phyloP scores from a whole-genome alignment of 495 filamentous ascomycete genomes.

The Talaromyces proteolyticus region DNA sequence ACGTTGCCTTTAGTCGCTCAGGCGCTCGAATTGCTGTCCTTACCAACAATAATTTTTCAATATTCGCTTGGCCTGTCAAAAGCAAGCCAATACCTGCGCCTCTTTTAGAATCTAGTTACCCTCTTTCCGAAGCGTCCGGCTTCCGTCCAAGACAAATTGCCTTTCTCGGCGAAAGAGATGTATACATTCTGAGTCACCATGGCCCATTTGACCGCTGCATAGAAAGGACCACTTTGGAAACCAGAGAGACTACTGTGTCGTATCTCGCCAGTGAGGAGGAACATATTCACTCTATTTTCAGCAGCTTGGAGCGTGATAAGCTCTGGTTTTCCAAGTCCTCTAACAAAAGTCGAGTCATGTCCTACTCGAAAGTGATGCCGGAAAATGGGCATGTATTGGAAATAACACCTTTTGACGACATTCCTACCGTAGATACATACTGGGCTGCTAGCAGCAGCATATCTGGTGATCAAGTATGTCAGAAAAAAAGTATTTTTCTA shows the following conservation, averaged over 20 bases:
- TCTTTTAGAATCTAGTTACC: conserved; percentile 38
- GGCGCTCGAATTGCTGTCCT: conserved; percentile 68
- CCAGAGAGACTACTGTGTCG: conserved; percentile 21
- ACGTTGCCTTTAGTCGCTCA: conserved; percentile 66
- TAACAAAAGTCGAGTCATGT: conserved; percentile 17
- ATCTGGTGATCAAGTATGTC: conserved; percentile 31
- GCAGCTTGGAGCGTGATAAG: conserved; percentile 26
- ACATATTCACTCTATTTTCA: conserved; percentile 34
- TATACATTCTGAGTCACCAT: conserved; percentile 31
- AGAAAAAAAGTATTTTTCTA: background rate
- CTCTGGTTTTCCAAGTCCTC: conserved; percentile 37
- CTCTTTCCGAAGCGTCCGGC: conserved; percentile 27
- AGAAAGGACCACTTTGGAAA: conserved; percentile 32
- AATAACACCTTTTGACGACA: conserved; percentile 20
- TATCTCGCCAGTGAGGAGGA: conserved; percentile 28
- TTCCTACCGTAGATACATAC: conserved; percentile 31
- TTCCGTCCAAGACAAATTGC: conserved; percentile 36
- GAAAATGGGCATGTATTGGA: conserved; percentile 11
- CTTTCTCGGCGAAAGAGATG: conserved; percentile 38
- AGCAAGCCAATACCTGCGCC: conserved; percentile 37
- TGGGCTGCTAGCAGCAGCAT: conserved; percentile 34
- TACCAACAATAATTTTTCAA: conserved; percentile 52
- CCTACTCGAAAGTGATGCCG: conserved; percentile 24
- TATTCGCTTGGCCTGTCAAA: conserved; percentile 60
- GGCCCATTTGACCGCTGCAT: conserved; percentile 27